These are phyloP conservation scores for Collariella sp. DNA, from an alignment of 495 filamentous ascomycete species.

Conservation along the genomic window DNA sequence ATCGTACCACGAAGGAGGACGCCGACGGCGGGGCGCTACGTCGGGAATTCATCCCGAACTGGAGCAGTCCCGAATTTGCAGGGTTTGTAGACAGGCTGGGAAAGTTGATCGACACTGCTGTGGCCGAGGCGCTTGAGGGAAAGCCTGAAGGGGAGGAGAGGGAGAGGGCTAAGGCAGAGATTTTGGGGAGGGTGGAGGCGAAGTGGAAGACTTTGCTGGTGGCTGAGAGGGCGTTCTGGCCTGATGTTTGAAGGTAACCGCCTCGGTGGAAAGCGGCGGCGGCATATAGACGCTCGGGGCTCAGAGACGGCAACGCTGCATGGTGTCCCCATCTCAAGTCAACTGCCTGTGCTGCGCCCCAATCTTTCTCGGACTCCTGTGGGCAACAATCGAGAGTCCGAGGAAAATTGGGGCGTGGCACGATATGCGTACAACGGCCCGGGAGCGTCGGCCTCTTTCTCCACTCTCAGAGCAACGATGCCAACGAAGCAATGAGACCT, in stretches of 20 bases:
- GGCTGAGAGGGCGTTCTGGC: conserved; percentile 32
- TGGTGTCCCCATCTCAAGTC: too few relatives aligned
- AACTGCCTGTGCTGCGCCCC: too few relatives aligned
- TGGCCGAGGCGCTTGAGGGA: conserved; percentile 13
- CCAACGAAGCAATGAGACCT: too few relatives aligned
- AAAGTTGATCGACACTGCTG: conserved; percentile 25
- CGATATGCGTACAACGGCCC: too few relatives aligned
- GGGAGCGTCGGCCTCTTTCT: too few relatives aligned
- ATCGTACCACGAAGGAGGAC: conserved; percentile 25
- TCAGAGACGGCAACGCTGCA: too few relatives aligned
- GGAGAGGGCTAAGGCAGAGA: conserved; percentile 13
- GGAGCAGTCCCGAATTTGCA: conserved; percentile 52
- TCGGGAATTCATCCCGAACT: conserved; percentile 57
- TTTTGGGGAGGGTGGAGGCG: conserved; percentile 24
- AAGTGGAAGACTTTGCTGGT: conserved; percentile 29
- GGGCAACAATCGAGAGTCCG: too few relatives aligned
- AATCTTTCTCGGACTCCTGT: too few relatives aligned
- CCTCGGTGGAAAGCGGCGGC: too few relatives aligned
- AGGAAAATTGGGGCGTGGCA: too few relatives aligned
- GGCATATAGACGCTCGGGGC: too few relatives aligned
- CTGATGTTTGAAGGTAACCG: conserved; percentile 19
- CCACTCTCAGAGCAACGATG: too few relatives aligned
- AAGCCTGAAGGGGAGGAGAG: conserved; percentile 6
- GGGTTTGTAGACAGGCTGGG: conserved; percentile 42
- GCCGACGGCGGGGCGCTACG: conserved; percentile 55